These are phyloP conservation scores for Bipolaris sorokiniana DNA, from an alignment of 2,329 filamentous ascomycete species.

Conservation along the genomic window DNA sequence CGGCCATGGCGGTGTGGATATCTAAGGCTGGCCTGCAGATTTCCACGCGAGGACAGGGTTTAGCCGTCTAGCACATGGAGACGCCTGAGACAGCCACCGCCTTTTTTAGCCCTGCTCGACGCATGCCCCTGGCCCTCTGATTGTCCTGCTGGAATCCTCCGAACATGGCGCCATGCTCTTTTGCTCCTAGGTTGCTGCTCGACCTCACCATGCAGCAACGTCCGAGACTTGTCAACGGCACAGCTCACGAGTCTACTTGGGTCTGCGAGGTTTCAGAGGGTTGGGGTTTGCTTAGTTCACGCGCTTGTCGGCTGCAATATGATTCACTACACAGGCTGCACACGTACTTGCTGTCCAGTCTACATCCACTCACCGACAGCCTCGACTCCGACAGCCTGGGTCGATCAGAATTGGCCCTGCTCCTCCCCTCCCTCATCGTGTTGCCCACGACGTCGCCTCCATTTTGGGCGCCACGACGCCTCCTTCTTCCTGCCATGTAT, in stretches of 20 bases:
- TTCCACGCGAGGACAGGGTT: constrained; percentile 49
- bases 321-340: not conserved
- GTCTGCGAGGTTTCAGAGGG: constrained; percentile 23
- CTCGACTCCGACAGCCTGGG: constrained; percentile 11
- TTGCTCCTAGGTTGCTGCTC: constrained; percentile 17
- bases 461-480: constrained; percentile 15
- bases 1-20: constrained; percentile 39
- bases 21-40: constrained; percentile 47
- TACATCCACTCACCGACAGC: not conserved
- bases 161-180: constrained; percentile 27
- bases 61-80: constrained; percentile 18
- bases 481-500: not conserved
- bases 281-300: constrained; percentile 12
- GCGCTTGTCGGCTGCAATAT: constrained; percentile 11
- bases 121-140: constrained; percentile 28
- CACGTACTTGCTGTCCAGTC: not conserved
- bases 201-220: constrained; percentile 15
- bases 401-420: constrained; percentile 25
- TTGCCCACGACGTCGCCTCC: constrained; percentile 17
- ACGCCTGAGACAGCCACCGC: constrained; percentile 44
- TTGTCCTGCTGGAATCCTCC: constrained; percentile 40
- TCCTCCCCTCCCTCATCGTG: constrained; percentile 30
- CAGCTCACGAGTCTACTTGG: constrained; percentile 20
- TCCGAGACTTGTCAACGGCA: constrained; percentile 14
- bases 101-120: constrained; percentile 45